Conservation (phyloP, 2,329 filamentous ascomycete genomes). For the Aplosporella prunicola region DNA sequence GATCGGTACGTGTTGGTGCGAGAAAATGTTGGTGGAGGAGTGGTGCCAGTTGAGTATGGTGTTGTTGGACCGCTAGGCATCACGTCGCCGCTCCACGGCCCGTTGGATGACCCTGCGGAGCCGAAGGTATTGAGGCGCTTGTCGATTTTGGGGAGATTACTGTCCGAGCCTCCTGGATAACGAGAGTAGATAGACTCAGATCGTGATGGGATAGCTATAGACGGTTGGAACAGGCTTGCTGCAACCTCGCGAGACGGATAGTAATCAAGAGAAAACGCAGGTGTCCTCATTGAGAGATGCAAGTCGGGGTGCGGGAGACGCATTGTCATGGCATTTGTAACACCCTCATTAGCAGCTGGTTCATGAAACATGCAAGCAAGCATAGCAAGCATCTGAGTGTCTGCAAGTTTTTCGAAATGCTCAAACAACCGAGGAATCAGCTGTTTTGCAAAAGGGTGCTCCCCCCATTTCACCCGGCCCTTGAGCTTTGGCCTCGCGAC, state of each 20-base stretch:
- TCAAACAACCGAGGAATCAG: conserved; percentile 49
- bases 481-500: conserved; percentile 31
- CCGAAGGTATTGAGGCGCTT: conserved; percentile 31
- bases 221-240: conserved; percentile 34
- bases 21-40: conserved; percentile 37
- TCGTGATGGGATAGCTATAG: conserved; percentile 22
- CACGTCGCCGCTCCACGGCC: conserved; percentile 37
- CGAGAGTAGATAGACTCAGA: conserved; percentile 14
- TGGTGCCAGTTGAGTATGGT: conserved; percentile 44
- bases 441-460: conserved; percentile 47
- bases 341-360: conserved; percentile 33
- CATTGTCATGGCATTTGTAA: conserved; percentile 28
- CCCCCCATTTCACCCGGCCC: conserved; percentile 46
- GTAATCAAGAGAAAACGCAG: conserved; percentile 39
- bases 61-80: conserved; percentile 37
- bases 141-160: conserved; percentile 15
- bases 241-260: conserved; percentile 35
- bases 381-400: conserved; percentile 58
- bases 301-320: conserved; percentile 18
- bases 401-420: conserved; percentile 51
- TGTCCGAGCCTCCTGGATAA: conserved; percentile 23
- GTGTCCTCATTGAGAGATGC: conserved; percentile 34
- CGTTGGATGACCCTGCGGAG: conserved; percentile 42
- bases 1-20: conserved; percentile 30
- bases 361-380: conserved; percentile 51